Evolutionary conservation across 202 grass and related monocot genomes (phyloP), one percentile per base, ranked within the genome.

Genomic region (Zoysia matrella): DNA sequence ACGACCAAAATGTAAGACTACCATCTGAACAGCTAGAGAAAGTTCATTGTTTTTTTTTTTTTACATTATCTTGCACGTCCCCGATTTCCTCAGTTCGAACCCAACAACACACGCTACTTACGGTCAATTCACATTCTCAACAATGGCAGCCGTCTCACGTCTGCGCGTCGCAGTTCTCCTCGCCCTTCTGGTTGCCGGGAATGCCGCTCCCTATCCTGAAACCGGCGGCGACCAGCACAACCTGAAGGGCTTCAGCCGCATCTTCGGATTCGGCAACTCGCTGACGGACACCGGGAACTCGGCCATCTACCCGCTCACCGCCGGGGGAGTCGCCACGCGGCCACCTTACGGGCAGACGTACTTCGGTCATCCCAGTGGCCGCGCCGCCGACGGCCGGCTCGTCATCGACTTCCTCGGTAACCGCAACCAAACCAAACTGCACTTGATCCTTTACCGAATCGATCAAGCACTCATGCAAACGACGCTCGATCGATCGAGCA

Each of bases 281-380:
- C 30, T 83, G 8, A 55, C 56, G 11, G 80, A 88, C 54, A 86
- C 70, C 15, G 84, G 84, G 4, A 86, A 86, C 71, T 52, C 61
- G 5, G 50, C 8, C 9, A 52, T 52, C 50, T 52, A 2, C 9
- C 77, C 62, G 9, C 43, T 11, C 52, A 8, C 57, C 76, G 1
- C 52, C 0, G 45, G 6, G 1, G 77, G 45, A 0, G 42, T 60
- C 1, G 13, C 47, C 8, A 22, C 52, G 70, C 69, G 58, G 30
- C 69, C 53, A 1, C 84, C 84, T 43, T 86, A 86, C 70, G 84
- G 84, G 14, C 68, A 86, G 77, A 86, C 84, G 8, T 86, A 58
- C 76, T 86, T 86, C 62, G 39, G 30, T 2, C 76, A 39, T 53
- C 84, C 84, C 2, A 80, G 62, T 52, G 83, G 83, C 57, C 83